Evolutionary conservation across 2,329 filamentous ascomycete genomes (phyloP), one percentile per base, ranked within the genome.

Genomic region (Apiospora sp.): DNA sequence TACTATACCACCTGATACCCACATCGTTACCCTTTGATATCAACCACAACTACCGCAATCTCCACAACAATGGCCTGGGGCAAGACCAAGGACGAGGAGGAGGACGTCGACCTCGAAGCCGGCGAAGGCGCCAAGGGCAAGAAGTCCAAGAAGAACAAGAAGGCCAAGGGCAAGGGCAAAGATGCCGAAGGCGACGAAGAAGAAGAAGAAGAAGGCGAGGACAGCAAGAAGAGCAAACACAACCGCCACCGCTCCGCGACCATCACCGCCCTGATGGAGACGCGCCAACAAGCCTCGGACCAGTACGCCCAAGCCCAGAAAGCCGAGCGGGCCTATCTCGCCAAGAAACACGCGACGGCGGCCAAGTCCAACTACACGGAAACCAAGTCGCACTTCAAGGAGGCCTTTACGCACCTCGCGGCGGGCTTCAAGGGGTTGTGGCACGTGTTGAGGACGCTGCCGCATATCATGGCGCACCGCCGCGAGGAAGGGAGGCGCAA

Each of bases 361-460:
- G 67, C 67, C 14, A 24, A 24, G 1, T 30, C 24, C 43, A 48
- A 48, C 67, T 68, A 68, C 67, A 34, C 43, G 43, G 67, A 48
- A 4, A 68, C 67, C 41, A 68, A 68, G 67, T 34, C 67, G 41
- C 67, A 68, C 67, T 68, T 68, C 67, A 16, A 19, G n/a, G 67
- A 68, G 67, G 67, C 67, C 6, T 48, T 68, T 6, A 13, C 41
- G 34, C 67, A 68, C 67, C 41, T 68, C 24, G 67, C 67, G 19
- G 67, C 67, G 5, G 67, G 43, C 14, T 48, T 68, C n/a, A 13
- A 24, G 16, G 67, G 67, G 10, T 43, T 68, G 16, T 44, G 43
- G 24, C 43, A 44, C 43, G 67, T 68, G n/a, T 1, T 68, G 43
- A 16, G 43, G 24, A 48, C 43, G 19, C 12, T 68, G 43, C 67